Conservation (phyloP, 2,329 filamentous ascomycete genomes). For the Aschersonia sp. region DNA sequence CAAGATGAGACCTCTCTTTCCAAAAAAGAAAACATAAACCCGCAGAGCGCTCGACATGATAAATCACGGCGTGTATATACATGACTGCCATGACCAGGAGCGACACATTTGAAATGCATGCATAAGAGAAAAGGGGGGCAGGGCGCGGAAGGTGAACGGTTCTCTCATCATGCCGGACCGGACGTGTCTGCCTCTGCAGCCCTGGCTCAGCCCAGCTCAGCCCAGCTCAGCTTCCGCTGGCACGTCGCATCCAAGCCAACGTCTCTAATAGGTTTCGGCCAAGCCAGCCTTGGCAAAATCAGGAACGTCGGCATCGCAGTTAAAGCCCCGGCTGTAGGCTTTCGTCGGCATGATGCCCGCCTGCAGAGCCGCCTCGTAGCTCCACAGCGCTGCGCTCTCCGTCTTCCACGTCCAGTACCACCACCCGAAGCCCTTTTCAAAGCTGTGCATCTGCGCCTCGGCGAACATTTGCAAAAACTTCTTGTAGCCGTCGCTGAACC, state of each 20-base stretch:
- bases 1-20: too few relatives aligned
- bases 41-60: too few relatives aligned
- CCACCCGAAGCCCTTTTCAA: conserved; percentile 91
- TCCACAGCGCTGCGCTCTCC: conserved; percentile 78
- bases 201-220: not conserved
- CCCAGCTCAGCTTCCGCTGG: not conserved
- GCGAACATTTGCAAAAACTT: conserved; percentile 79
- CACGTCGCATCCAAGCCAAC: too few relatives aligned
- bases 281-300: conserved; percentile 30
- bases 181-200: not conserved
- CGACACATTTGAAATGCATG: too few relatives aligned
- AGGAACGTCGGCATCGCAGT: conserved; percentile 45
- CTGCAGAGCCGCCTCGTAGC: conserved; percentile 65
- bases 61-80: too few relatives aligned
- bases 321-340: conserved; percentile 56
- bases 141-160: too few relatives aligned
- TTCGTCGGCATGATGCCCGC: conserved; percentile 68
- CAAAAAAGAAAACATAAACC: too few relatives aligned
- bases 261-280: conserved; percentile 30
- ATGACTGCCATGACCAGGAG: too few relatives aligned
- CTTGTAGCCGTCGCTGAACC: conserved; percentile 65
- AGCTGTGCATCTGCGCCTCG: conserved; percentile 88
- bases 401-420: conserved; percentile 99
- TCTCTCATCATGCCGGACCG: too few relatives aligned
- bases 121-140: too few relatives aligned